Evolutionary conservation across 768 basidiomycete genomes (phyloP), one percentile per base, ranked within the genome.

Genomic region (Mycena haematopus): DNA sequence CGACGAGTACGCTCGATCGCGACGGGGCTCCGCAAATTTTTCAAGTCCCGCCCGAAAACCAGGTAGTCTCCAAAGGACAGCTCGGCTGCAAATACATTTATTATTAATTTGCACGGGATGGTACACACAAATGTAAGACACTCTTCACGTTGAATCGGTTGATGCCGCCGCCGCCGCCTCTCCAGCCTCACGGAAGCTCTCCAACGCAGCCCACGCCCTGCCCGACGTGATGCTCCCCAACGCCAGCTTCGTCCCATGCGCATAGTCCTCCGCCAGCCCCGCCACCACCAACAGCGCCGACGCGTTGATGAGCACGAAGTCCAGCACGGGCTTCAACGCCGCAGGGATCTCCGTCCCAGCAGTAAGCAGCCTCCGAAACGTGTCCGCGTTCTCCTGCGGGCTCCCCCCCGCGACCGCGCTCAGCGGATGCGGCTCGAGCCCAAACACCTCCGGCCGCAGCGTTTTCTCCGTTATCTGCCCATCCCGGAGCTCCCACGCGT

Each of bases 251-350:
- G 90, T 86, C 2, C 94, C 95, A 19, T 93, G 83, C 68, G 82
- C 82, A 71, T 84, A 93, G 69, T 86, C 83, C 33, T 73, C 73
- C 22, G 90, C 94, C 47, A 89, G 60, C 6, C 95, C 95, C 7
- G 93, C 88, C 4, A 98, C 87, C 27, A 95, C 88, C 44, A 99
- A 77, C 59, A 99, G 73, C 15, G 95, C 96, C 6, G 95, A 88
- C 3, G 96, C 86, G 70, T 99, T 98, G 77, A 99, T 77, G 61
- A 95, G 77, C 62, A 99, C 93, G 72, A 95, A 99, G 70, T 97
- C 88, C 52, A 88, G 75, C 38, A 96, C 82, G 0, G 95, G 84
- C 10, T 76, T 79, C 61, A 94, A 72, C 5, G 74, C 75, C 56
- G 79, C 77, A 0, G 89, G 87, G n/a, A 88, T 78, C 21, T 82